Percentiles rank a stretch among this genome's conserved stretches.
phyloP scores from a whole-genome alignment of 768 basidiomycete species.

The Pleurotus eryngii region DNA sequence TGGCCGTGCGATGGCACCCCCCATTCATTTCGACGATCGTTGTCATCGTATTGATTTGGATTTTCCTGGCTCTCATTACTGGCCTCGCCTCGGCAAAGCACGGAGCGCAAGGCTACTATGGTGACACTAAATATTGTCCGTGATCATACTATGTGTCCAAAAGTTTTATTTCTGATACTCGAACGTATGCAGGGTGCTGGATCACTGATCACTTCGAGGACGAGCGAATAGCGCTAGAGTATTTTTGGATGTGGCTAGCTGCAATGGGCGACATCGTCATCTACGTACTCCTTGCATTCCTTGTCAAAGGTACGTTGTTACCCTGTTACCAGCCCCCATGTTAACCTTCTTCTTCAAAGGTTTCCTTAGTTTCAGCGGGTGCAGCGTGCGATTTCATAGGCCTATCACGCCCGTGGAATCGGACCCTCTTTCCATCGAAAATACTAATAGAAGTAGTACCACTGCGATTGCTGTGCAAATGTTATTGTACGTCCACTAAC shows the following conservation, averaged over 20 bases:
- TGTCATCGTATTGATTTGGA: slow-evolving; percentile 30
- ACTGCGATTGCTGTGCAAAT: slow-evolving; percentile 29
- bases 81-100: slow-evolving; percentile 29
- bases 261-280: slow-evolving; percentile 32
- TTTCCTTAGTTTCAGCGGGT: slow-evolving; percentile 23
- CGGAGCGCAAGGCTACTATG: slow-evolving; percentile 30
- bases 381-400: slow-evolving; percentile 18
- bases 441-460: slow-evolving; percentile 4
- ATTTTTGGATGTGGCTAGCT: slow-evolving; percentile 41
- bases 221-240: slow-evolving; percentile 38
- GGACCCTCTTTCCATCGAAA: not conserved
- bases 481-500: slow-evolving; percentile 33
- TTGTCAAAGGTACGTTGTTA: slow-evolving; percentile 23
- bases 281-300: slow-evolving; percentile 34
- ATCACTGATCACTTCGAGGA: slow-evolving; percentile 26
- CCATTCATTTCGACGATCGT: slow-evolving; percentile 24
- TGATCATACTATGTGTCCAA: slow-evolving; percentile 1
- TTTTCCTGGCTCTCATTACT: slow-evolving; percentile 29
- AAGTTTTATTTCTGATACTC: not conserved
- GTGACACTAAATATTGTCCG: slow-evolving; percentile 31
- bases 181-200: slow-evolving; percentile 38
- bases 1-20: slow-evolving; percentile 30
- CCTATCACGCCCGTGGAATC: not conserved
- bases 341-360: slow-evolving; percentile 8
- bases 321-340: not conserved